phyloP scores from a whole-genome alignment of 2,329 filamentous ascomycete species.

The Paecilomyces variotii region DNA sequence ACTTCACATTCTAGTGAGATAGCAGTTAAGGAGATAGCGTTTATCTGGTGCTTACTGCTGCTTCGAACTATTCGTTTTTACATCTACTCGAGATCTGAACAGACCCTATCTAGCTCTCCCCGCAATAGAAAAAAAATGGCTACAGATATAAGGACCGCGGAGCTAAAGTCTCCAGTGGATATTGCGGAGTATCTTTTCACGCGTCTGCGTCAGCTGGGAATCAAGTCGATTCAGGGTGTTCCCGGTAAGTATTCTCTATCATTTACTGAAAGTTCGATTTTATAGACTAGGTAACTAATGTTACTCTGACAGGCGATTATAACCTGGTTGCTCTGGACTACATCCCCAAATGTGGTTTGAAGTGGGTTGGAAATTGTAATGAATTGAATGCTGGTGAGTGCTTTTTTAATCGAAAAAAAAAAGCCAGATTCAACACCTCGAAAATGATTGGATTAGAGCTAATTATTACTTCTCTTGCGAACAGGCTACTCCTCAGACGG shows the following conservation, averaged over 20 bases:
- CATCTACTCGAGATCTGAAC: too few species aligned
- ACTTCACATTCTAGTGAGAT: too few species aligned
- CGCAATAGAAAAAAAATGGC: background rate
- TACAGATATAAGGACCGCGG: background rate
- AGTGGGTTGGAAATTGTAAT: slow-evolving; percentile 61
- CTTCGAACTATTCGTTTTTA: too few species aligned
- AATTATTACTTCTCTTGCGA: background rate
- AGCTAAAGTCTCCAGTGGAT: background rate
- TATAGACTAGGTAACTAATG: background rate
- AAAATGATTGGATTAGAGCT: background rate
- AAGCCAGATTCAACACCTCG: background rate
- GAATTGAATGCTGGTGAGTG: slow-evolving; percentile 58
- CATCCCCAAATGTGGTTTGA: slow-evolving; percentile 49
- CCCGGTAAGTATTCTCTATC: slow-evolving; percentile 38
- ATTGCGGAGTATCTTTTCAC: slow-evolving; percentile 52
- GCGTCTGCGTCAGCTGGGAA: slow-evolving; percentile 55
- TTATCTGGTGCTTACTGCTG: too few species aligned
- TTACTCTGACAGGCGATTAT: slow-evolving; percentile 45
- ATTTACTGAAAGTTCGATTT: background rate
- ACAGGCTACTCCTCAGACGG: slow-evolving; percentile 71
- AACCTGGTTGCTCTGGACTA: slow-evolving; percentile 63
- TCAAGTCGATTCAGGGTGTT: slow-evolving; percentile 60
- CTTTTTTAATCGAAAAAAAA: too few species aligned
- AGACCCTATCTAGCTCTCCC: too few species aligned
- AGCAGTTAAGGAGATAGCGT: too few species aligned